A percentile compares a stretch with the other conserved stretches of the same genome.
Evolutionary conservation across 1,284 basidiomycete species (phyloP).

Genomic region (Moesziomyces parantarcticus): DNA sequence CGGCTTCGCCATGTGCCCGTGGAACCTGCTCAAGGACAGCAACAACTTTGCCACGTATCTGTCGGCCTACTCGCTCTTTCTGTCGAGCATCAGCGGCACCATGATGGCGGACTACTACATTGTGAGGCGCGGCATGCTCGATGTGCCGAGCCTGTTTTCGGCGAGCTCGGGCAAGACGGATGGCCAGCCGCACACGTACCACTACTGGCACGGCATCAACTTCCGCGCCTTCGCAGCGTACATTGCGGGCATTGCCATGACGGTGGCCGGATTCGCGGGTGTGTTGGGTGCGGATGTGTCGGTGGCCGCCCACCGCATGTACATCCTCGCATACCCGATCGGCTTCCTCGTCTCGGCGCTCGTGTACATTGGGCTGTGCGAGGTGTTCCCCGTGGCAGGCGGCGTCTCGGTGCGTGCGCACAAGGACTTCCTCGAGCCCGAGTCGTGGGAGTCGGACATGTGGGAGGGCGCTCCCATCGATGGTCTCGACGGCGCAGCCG

Average conservation of each 20-base stretch:
- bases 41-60: slow-evolving; percentile 85
- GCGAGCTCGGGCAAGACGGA: slow-evolving; percentile 22
- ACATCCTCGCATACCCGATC: slow-evolving; percentile 67
- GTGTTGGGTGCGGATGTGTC: slow-evolving; percentile 58
- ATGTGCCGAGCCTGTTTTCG: slow-evolving; percentile 78
- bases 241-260: slow-evolving; percentile 81
- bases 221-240: slow-evolving; percentile 78
- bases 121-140: slow-evolving; percentile 78
- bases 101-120: slow-evolving; percentile 77
- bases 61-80: slow-evolving; percentile 74
- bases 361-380: slow-evolving; percentile 60
- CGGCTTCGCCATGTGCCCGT: slow-evolving; percentile 79
- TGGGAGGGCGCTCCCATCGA: slow-evolving; percentile 16
- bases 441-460: slow-evolving; percentile 46
- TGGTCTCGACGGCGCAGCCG: neutral
- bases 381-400: slow-evolving; percentile 38
- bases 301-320: slow-evolving; percentile 58
- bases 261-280: slow-evolving; percentile 79
- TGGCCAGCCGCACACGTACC: slow-evolving; percentile 72
- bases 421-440: slow-evolving; percentile 42
- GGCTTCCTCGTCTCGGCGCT: slow-evolving; percentile 65
- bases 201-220: slow-evolving; percentile 77
- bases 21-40: slow-evolving; percentile 81
- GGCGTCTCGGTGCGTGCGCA: slow-evolving; percentile 24
- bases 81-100: slow-evolving; percentile 67